phyloP scores from a whole-genome alignment of 768 basidiomycete genomes.

The Boletus rex-veris region DNA sequence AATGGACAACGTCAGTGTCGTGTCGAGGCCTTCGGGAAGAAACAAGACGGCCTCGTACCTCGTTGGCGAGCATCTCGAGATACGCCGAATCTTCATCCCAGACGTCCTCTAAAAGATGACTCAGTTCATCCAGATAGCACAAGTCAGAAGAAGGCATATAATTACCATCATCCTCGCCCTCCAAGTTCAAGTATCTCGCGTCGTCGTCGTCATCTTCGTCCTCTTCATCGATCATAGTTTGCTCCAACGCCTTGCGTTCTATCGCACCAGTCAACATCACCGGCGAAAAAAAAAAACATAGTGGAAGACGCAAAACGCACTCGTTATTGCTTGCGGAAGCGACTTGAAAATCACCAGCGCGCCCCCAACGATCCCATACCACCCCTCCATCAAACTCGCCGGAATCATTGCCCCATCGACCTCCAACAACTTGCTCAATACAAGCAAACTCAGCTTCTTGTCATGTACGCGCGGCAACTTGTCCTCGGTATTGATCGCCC shows the following conservation, averaged over 20 bases:
- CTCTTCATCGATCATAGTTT: slow-evolving; percentile 41
- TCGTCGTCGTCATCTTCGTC: slow-evolving; percentile 51
- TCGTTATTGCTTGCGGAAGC: slow-evolving; percentile 71
- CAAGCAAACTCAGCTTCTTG: slow-evolving; percentile 77
- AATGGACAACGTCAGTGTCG: background rate
- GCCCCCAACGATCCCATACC: slow-evolving; percentile 71
- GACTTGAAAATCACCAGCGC: slow-evolving; percentile 72
- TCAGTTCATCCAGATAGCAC: background rate
- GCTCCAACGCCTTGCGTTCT: slow-evolving; percentile 64
- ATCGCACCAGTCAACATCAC: slow-evolving; percentile 4
- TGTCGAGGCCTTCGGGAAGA: background rate
- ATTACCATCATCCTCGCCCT: slow-evolving; percentile 60
- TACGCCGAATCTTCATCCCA: slow-evolving; percentile 91
- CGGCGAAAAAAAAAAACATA: background rate
- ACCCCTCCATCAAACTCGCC: slow-evolving; percentile 58
- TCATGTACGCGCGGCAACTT: slow-evolving; percentile 84
- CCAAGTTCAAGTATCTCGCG: slow-evolving; percentile 51
- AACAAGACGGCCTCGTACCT: slow-evolving; percentile 42
- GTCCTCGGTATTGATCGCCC: slow-evolving; percentile 53
- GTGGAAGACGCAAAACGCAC: slow-evolving; percentile 36
- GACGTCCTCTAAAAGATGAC: slow-evolving; percentile 60
- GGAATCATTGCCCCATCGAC: slow-evolving; percentile 57
- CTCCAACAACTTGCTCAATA: slow-evolving; percentile 75
- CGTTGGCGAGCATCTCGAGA: slow-evolving; percentile 79
- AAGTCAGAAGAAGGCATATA: slow-evolving; percentile 2